Evolutionary conservation across 148 eudicot species (phyloP).

Genomic region (Selenicereus undatus): DNA sequence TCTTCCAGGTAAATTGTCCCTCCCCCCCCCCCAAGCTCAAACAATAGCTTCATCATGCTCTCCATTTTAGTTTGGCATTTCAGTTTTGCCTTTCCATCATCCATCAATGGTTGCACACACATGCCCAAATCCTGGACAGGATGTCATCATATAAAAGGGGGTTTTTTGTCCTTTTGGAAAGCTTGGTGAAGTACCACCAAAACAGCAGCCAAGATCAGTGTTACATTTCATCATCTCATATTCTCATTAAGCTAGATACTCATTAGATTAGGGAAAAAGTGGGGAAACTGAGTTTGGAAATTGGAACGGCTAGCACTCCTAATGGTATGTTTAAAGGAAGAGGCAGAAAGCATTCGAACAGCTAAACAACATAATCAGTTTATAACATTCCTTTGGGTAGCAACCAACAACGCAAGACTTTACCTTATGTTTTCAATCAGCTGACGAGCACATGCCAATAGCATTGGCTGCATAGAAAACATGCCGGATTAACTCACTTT

Average conservation of each 20-base stretch:
- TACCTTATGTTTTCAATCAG: constrained; percentile 84
- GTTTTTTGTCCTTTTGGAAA: neutral
- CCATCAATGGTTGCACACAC: neutral
- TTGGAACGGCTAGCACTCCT: neutral
- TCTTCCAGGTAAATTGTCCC: neutral
- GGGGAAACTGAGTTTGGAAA: neutral
- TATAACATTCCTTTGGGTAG: neutral
- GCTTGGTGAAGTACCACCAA: neutral
- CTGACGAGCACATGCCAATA: constrained; percentile 82
- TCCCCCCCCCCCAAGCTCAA: neutral
- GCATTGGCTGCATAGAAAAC: constrained; percentile 63
- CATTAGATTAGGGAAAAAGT: neutral
- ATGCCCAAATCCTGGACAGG: neutral
- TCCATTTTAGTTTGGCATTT: too few species aligned
- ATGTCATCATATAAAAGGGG: too few species aligned
- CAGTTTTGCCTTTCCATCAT: too few species aligned
- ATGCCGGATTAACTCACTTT: constrained; percentile 19
- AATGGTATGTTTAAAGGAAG: neutral
- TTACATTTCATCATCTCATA: neutral
- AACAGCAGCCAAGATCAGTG: neutral
- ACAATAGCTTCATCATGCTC: neutral
- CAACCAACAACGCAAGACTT: constrained; percentile 6
- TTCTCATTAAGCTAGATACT: neutral
- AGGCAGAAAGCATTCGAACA: neutral
- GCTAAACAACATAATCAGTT: neutral